Conservation (phyloP, 2,329 filamentous ascomycete species). For the Elsinoe necatrix region DNA sequence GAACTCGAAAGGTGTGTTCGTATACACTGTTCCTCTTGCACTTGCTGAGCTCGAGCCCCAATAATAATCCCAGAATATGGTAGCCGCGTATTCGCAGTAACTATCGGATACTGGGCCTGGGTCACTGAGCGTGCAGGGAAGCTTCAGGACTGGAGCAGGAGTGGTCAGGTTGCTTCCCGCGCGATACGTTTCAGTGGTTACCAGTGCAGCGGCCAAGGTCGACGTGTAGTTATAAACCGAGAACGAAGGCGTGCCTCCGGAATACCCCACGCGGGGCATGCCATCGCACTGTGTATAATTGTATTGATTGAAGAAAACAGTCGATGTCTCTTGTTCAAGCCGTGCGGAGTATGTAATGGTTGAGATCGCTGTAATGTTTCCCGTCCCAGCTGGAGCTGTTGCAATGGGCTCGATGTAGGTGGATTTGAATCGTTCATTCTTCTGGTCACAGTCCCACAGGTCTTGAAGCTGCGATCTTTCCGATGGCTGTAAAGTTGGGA, state of each 20-base stretch:
- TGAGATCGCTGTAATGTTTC: background rate
- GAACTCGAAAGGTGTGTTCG: background rate
- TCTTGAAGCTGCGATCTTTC: background rate
- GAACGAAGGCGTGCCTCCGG: background rate
- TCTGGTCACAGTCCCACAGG: background rate
- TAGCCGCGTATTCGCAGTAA: background rate
- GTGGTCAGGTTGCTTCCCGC: background rate
- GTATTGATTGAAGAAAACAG: background rate
- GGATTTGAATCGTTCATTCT: background rate
- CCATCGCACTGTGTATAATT: conserved; percentile 1
- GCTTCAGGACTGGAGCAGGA: background rate
- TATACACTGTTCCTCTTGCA: background rate
- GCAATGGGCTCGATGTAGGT: background rate
- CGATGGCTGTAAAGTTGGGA: background rate
- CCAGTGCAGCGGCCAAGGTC: background rate
- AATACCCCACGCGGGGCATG: background rate
- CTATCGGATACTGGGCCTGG: background rate
- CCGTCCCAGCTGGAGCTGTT: background rate
- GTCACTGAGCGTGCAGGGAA: background rate
- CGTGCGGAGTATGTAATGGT: background rate
- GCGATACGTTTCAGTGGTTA: background rate
- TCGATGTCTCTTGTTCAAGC: background rate
- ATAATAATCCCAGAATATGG: background rate
- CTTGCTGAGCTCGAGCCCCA: background rate
- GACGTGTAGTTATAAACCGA: background rate